Percentiles rank a stretch among this genome's conserved stretches.
These are phyloP conservation scores for Populus euphratica DNA, from an alignment of 345 rosid genomes.

Conservation along the genomic window DNA sequence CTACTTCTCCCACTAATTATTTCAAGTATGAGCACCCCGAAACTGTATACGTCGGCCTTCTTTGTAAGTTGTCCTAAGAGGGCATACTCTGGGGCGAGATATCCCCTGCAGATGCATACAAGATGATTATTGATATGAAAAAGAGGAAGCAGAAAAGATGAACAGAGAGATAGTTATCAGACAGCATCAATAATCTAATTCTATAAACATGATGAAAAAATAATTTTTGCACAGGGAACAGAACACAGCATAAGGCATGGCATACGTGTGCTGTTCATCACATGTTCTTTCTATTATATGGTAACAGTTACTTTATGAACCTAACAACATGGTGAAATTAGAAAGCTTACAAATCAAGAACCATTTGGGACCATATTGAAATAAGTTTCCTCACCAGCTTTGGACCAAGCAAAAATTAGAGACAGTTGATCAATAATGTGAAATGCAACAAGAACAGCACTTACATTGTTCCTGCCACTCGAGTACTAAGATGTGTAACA, in stretches of 20 bases:
- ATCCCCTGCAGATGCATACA: conserved; percentile 56
- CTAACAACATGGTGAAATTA: not conserved
- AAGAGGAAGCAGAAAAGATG: not conserved
- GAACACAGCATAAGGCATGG: not conserved
- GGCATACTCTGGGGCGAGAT: conserved; percentile 95
- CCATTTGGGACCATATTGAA: not conserved
- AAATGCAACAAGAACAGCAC: conserved; percentile 20
- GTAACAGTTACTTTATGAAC: not conserved
- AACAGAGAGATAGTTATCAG: not conserved
- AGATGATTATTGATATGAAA: not conserved
- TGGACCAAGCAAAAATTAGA: not conserved
- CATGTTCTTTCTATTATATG: not conserved
- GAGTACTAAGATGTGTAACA: conserved; percentile 69
- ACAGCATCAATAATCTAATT: not conserved
- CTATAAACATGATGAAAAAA: not conserved
- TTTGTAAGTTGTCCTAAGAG: conserved; percentile 76
- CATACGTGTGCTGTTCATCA: not conserved
- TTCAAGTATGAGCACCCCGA: conserved; percentile 82
- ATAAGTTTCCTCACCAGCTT: not conserved
- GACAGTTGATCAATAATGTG: not conserved
- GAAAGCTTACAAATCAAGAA: not conserved
- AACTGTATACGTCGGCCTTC: conserved; percentile 95
- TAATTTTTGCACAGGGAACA: not conserved
- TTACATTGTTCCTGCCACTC: conserved; percentile 80
- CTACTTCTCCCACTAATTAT: conserved; percentile 79